Evolutionary conservation across 176 grass and related monocot species (phyloP).

Genomic region (Paspalum vaginatum): DNA sequence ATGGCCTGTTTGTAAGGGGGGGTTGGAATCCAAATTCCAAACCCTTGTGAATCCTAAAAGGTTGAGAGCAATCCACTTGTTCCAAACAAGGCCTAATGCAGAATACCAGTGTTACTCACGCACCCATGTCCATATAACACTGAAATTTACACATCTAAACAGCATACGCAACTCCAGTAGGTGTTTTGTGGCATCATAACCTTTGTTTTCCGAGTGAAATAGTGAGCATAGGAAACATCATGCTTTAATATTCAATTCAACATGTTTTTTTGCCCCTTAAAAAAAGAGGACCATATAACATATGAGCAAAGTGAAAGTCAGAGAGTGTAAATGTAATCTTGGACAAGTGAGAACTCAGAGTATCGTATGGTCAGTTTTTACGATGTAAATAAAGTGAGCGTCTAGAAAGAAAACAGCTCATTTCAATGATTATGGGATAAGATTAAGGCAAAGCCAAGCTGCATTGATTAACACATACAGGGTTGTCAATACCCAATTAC

Average conservation of each 20-base stretch:
- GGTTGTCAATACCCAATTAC: conserved; percentile 44
- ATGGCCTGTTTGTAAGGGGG: neutral
- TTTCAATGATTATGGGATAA: conserved; percentile 29
- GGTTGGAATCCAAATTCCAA: neutral
- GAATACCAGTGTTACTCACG: neutral
- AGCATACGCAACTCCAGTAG: neutral
- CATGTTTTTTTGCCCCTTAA: neutral
- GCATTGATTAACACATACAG: conserved; percentile 38
- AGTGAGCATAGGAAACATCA: neutral
- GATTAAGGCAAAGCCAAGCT: conserved; percentile 41
- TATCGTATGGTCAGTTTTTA: conserved; percentile 11
- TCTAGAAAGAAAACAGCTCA: conserved; percentile 39
- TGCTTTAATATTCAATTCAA: neutral
- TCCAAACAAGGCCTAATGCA: conserved; percentile 16
- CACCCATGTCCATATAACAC: too few species aligned
- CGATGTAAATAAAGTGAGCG: conserved; percentile 5
- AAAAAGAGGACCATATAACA: neutral
- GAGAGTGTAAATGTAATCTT: conserved; percentile 21
- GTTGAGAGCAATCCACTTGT: too few species aligned
- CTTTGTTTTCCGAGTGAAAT: neutral
- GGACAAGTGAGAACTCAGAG: conserved; percentile 8
- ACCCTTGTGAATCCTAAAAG: neutral
- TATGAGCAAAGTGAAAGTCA: neutral
- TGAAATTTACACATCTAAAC: conserved; percentile 3
- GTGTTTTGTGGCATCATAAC: neutral